A percentile compares a stretch with the other conserved stretches of the same genome.
These are phyloP conservation scores for Lentinula aciculospora DNA, from an alignment of 768 basidiomycete species.

Conservation along the genomic window DNA sequence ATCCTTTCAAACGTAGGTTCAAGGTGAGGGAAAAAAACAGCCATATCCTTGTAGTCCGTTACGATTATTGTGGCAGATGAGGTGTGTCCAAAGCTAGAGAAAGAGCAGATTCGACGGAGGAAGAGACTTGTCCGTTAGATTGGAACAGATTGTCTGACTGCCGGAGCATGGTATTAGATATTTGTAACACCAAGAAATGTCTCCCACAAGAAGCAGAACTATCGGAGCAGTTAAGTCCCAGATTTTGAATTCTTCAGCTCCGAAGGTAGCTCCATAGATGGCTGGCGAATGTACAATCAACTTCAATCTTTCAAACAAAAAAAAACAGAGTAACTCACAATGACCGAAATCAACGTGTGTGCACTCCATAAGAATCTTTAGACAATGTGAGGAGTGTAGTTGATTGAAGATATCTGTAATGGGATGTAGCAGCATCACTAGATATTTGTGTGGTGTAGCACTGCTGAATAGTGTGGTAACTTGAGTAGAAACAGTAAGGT, in stretches of 20 bases:
- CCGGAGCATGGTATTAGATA: too few relatives aligned
- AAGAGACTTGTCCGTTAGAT: not conserved
- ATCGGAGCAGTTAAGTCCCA: too few relatives aligned
- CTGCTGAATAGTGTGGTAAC: not conserved
- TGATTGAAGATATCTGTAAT: slow-evolving; percentile 15
- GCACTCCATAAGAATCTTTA: slow-evolving; percentile 13
- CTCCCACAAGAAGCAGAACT: too few relatives aligned
- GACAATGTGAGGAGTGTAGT: slow-evolving; percentile 9
- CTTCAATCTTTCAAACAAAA: not conserved
- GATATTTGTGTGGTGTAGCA: slow-evolving; percentile 11
- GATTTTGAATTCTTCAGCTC: too few relatives aligned
- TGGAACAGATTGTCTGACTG: too few relatives aligned
- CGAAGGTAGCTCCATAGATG: not conserved
- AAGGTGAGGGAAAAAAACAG: not conserved
- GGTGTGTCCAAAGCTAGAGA: slow-evolving; percentile 3
- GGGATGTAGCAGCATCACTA: slow-evolving; percentile 11
- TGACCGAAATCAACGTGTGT: slow-evolving; percentile 11
- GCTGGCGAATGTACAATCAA: too few relatives aligned
- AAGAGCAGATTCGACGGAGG: slow-evolving; percentile 3
- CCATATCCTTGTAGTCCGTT: not conserved
- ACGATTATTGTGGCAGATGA: not conserved
- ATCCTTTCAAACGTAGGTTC: slow-evolving; percentile 9
- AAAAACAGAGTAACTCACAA: slow-evolving; percentile 6
- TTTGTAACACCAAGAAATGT: too few relatives aligned
- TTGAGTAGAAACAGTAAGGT: not conserved